Evolutionary conservation across 345 rosid species (phyloP).

Genomic region (Acer campestre): DNA sequence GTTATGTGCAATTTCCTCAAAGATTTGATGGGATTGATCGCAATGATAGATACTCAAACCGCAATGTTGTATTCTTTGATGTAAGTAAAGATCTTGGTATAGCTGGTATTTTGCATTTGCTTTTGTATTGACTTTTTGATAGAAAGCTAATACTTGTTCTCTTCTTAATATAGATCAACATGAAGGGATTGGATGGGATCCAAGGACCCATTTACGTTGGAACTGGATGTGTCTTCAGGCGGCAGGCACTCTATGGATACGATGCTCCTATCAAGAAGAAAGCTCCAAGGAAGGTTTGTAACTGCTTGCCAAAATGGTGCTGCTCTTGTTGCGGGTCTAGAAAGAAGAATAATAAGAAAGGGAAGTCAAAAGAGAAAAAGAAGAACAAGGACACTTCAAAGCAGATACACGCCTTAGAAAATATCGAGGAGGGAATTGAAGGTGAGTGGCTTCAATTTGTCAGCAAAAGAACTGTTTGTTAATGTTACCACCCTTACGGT

Average conservation of each 20-base stretch:
- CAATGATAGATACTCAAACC: constrained; percentile 77
- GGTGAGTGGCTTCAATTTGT: constrained; percentile 31
- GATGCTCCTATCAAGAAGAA: constrained; percentile 86
- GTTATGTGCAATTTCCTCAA: constrained; percentile 88
- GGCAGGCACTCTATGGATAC: constrained; percentile 83
- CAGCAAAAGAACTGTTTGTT: constrained; percentile 3
- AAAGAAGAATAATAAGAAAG: constrained; percentile 50
- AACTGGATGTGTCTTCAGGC: constrained; percentile 91
- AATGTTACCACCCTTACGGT: background rate
- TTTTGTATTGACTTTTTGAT: background rate
- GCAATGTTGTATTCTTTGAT: constrained; percentile 81
- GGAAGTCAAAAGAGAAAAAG: constrained; percentile 52
- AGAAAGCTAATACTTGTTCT: constrained; percentile 10
- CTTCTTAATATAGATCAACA: constrained; percentile 64
- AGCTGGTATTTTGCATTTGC: background rate
- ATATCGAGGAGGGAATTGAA: constrained; percentile 71
- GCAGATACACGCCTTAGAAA: constrained; percentile 72
- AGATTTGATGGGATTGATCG: constrained; percentile 83
- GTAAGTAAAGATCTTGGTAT: constrained; percentile 40
- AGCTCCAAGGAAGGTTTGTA: constrained; percentile 66
- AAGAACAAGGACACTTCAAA: constrained; percentile 62
- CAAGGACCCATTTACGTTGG: constrained; percentile 97
- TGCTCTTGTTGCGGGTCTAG: constrained; percentile 47
- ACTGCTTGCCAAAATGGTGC: constrained; percentile 89
- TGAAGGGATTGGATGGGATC: constrained; percentile 93